Percentiles rank a stretch among this genome's conserved stretches.
Evolutionary conservation across 1,139 yeast genomes (phyloP).

Genomic region (Hyphopichia wangnamkhiaoensis): DNA sequence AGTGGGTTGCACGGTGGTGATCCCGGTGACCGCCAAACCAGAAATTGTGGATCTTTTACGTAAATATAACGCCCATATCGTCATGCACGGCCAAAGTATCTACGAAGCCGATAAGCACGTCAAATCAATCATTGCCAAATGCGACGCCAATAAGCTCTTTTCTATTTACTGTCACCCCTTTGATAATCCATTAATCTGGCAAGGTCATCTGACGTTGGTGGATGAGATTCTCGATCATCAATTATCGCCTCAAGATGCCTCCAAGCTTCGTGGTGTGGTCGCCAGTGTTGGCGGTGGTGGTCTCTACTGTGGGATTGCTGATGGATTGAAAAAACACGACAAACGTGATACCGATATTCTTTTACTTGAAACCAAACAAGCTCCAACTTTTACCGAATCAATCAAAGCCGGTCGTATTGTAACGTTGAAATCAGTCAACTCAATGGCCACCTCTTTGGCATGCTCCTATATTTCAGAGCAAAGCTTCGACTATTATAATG

Average conservation of each 20-base stretch:
- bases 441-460: conserved; percentile 42
- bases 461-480: conserved; percentile 37
- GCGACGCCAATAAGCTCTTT: conserved; percentile 15
- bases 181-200: conserved; percentile 40
- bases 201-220: conserved; percentile 39
- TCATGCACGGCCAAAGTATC: conserved; percentile 35
- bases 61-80: conserved; percentile 28
- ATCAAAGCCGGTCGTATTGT: conserved; percentile 30
- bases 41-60: conserved; percentile 26
- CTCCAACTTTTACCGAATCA: conserved; percentile 38
- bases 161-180: conserved; percentile 45
- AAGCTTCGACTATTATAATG: conserved; percentile 26
- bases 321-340: conserved; percentile 27
- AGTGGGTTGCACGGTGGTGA: conserved; percentile 40
- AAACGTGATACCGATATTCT: conserved; percentile 24
- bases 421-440: conserved; percentile 27
- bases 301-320: conserved; percentile 38
- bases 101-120: conserved; percentile 40
- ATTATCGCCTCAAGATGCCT: conserved; percentile 15
- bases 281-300: conserved; percentile 50
- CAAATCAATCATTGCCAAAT: conserved; percentile 18
- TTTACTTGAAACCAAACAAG: conserved; percentile 40
- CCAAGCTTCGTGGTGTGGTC: conserved; percentile 33
- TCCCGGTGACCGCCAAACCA: conserved; percentile 30
- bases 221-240: conserved; percentile 31